Percentiles rank a stretch among this genome's conserved stretches.
Evolutionary conservation across 2,329 filamentous ascomycete genomes (phyloP).

Genomic region (Calonectria pseudoreteaudii): DNA sequence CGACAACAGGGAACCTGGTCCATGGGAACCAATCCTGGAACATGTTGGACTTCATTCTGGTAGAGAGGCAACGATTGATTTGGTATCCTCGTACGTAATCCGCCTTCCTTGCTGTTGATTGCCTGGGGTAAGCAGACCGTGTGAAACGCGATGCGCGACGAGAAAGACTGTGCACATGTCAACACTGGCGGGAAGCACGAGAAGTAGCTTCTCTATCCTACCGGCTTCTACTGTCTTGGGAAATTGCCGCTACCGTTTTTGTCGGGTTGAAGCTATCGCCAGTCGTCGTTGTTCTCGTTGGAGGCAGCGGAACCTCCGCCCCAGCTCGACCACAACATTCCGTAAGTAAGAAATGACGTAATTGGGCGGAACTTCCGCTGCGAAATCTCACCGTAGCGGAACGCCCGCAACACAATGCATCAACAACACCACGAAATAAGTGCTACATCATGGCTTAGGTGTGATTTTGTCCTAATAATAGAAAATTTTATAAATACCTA

Average conservation of each 20-base stretch:
- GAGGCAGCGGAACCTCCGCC: neutral
- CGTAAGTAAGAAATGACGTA: neutral
- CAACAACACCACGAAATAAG: neutral
- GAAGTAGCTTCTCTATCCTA: too few species aligned
- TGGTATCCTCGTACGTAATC: neutral
- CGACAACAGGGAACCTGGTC: conserved; percentile 43
- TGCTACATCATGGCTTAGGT: neutral
- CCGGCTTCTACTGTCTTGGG: neutral
- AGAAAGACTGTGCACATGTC: neutral
- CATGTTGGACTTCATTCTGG: neutral
- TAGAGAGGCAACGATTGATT: neutral
- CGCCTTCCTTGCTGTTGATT: neutral
- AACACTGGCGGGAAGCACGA: neutral
- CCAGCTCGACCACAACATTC: neutral
- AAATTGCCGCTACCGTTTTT: neutral
- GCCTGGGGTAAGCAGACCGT: neutral
- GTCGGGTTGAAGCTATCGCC: neutral
- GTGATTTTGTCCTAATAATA: neutral
- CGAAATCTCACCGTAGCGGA: neutral
- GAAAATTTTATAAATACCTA: neutral
- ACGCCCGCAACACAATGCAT: neutral
- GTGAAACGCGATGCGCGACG: neutral
- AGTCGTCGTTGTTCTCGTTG: neutral
- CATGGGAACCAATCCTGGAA: neutral
- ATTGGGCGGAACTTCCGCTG: neutral